phyloP scores from a whole-genome alignment of 2,329 filamentous ascomycete species.

The Colletotrichum sp. region DNA sequence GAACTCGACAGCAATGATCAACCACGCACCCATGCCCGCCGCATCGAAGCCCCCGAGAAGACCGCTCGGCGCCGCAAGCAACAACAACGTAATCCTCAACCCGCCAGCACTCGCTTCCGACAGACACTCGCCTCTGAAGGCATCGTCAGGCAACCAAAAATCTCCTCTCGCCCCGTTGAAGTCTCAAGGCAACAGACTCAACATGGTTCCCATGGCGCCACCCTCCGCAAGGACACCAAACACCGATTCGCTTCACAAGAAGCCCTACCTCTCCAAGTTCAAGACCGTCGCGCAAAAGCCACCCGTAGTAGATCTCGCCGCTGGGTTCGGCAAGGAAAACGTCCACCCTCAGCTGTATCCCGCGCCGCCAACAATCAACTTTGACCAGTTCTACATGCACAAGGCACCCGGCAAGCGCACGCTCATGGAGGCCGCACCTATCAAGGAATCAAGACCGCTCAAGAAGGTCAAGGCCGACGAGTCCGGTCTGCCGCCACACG shows the following conservation, averaged over 20 bases:
- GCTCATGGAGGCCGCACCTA: conserved; percentile 75
- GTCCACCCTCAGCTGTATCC: conserved; percentile 56
- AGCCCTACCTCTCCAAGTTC: conserved; percentile 63
- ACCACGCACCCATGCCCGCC: conserved; percentile 62
- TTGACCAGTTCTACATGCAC: conserved; percentile 56
- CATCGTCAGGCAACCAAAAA: conserved; percentile 55
- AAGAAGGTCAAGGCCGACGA: conserved; percentile 75
- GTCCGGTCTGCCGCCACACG: conserved; percentile 66
- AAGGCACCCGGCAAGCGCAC: conserved; percentile 64
- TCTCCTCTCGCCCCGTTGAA: conserved; percentile 66
- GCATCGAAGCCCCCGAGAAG: conserved; percentile 52
- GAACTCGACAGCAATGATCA: conserved; percentile 53
- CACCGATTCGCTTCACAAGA: conserved; percentile 76
- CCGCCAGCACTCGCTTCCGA: conserved; percentile 59
- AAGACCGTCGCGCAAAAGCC: conserved; percentile 62
- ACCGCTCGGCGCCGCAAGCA: conserved; percentile 55
- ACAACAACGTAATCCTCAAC: conserved; percentile 73
- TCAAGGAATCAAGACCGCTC: conserved; percentile 68
- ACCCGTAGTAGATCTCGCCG: conserved; percentile 43
- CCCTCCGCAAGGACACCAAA: conserved; percentile 58
- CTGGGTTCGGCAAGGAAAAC: conserved; percentile 61
- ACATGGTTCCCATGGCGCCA: conserved; percentile 71
- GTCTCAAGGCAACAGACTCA: conserved; percentile 64
- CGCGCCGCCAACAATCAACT: conserved; percentile 49
- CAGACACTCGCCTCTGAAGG: conserved; percentile 74